phyloP scores from a whole-genome alignment of 768 basidiomycete genomes.

The Panaeolus cyanescens region DNA sequence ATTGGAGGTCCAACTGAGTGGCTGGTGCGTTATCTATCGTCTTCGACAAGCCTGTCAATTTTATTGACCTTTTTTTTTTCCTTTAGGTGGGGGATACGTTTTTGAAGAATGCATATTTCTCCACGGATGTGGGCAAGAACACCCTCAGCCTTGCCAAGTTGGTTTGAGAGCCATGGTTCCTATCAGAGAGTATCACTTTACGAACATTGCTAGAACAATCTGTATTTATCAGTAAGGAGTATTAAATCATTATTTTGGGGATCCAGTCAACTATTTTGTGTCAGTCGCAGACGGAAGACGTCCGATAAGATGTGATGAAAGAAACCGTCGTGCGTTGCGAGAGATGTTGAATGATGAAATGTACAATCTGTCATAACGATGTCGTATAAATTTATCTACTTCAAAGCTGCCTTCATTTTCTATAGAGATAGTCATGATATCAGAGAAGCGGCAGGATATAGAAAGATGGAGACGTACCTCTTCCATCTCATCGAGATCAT shows the following conservation, averaged over 20 bases:
- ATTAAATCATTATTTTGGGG: constrained; percentile 1
- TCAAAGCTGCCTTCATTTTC: constrained; percentile 84
- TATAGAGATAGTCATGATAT: constrained; percentile 25
- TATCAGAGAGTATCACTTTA: neutral
- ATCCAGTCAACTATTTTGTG: neutral
- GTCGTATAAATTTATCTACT: constrained; percentile 36
- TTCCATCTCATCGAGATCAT: constrained; percentile 93
- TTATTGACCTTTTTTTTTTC: neutral
- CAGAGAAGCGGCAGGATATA: neutral
- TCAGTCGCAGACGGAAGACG: neutral
- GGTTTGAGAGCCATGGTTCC: constrained; percentile 20
- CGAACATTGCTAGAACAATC: neutral
- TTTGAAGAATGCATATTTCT: constrained; percentile 78
- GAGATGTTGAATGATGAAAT: neutral
- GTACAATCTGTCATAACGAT: neutral
- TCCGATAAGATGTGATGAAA: neutral
- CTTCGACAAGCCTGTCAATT: too few relatives aligned
- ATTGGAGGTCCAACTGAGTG: constrained; percentile 64
- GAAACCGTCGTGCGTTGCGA: neutral
- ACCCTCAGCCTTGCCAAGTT: constrained; percentile 61
- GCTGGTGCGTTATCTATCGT: constrained; percentile 48
- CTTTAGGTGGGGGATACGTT: constrained; percentile 65
- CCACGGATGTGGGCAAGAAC: constrained; percentile 60
- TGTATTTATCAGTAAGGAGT: neutral
- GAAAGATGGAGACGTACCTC: constrained; percentile 52